Evolutionary conservation across 2,329 filamentous ascomycete genomes (phyloP).

Genomic region (Xylariaceae sp.): DNA sequence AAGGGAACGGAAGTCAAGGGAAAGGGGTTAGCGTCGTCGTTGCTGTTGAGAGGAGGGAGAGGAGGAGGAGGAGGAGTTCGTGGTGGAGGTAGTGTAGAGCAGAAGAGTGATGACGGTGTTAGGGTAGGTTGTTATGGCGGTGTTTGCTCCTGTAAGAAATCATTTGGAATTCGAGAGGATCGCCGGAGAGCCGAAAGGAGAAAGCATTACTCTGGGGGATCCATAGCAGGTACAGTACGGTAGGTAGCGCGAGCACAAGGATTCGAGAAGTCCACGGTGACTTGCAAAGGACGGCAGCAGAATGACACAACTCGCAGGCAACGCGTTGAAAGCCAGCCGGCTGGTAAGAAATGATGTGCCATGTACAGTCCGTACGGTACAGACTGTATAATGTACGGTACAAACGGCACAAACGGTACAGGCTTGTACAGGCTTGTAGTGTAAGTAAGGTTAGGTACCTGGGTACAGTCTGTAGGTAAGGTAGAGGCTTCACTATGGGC

Average conservation of each 20-base stretch:
- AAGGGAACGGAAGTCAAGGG: slow-evolving; percentile 1
- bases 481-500: no score
- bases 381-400: background rate
- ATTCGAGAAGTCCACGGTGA: background rate
- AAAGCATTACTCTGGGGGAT: slow-evolving; percentile 5
- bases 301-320: background rate
- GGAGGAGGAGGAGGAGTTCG: background rate
- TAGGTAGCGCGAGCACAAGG: background rate
- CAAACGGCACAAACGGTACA: background rate
- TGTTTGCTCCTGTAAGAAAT: background rate
- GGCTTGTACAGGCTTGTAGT: no score
- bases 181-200: slow-evolving; percentile 12
- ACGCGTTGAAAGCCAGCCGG: background rate
- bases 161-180: slow-evolving; percentile 4
- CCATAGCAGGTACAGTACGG: background rate
- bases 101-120: background rate
- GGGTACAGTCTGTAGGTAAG: no score
- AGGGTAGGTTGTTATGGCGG: background rate
- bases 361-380: background rate
- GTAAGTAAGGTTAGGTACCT: no score
- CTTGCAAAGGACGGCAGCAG: background rate
- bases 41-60: background rate
- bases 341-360: background rate
- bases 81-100: background rate
- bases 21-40: background rate